phyloP scores from a whole-genome alignment of 129 eudicot genomes.

The Artemisia annua region DNA sequence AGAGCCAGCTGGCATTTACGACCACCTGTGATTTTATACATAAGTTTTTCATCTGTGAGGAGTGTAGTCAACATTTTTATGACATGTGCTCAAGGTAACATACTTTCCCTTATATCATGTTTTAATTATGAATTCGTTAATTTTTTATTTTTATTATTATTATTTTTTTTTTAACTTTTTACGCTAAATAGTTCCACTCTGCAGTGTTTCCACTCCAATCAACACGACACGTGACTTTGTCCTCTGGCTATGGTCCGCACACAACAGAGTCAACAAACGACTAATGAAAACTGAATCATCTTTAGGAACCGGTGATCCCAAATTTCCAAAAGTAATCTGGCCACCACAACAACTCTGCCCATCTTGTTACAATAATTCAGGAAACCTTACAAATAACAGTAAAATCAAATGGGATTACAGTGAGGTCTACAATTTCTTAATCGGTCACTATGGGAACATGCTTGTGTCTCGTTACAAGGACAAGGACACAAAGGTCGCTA shows the following conservation, averaged over 20 bases:
- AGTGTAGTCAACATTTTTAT: conserved; percentile 80
- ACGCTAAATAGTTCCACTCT: background rate
- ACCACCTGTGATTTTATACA: conserved; percentile 75
- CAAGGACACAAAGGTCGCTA: conserved; percentile 40
- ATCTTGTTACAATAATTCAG: conserved; percentile 39
- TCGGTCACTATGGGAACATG: conserved; percentile 56
- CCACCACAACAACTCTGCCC: conserved; percentile 87
- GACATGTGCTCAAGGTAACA: conserved; percentile 77
- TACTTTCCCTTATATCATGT: background rate
- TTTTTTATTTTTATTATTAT: too few relatives aligned
- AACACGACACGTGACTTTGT: conserved; percentile 62
- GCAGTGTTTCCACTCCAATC: conserved; percentile 71
- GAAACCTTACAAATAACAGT: conserved; percentile 14
- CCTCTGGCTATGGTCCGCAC: conserved; percentile 84
- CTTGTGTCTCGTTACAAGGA: conserved; percentile 46
- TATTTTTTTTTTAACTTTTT: background rate
- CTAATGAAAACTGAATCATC: conserved; percentile 65
- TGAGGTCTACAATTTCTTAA: conserved; percentile 67
- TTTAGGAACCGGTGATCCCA: conserved; percentile 70
- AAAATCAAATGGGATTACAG: conserved; percentile 54
- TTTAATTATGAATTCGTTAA: background rate
- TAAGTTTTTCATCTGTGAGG: conserved; percentile 82
- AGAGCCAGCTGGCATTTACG: conserved; percentile 67
- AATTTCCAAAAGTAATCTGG: conserved; percentile 71
- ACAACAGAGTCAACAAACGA: conserved; percentile 74